Evolutionary conservation across 208 protist species (phyloP).

Genomic region (Leptomonas seymouri): DNA sequence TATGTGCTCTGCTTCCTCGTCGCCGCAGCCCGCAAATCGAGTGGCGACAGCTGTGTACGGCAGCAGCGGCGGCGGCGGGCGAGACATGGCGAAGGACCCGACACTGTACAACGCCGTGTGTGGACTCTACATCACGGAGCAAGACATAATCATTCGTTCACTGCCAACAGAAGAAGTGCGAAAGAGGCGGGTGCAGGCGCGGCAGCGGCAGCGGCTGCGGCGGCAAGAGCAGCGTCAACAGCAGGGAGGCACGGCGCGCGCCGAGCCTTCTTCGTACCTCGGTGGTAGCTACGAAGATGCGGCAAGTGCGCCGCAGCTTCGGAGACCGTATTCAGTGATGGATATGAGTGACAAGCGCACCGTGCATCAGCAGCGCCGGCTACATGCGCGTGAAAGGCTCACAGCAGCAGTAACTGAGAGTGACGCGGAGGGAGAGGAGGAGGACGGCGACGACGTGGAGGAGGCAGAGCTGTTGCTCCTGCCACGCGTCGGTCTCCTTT

Average conservation of each 20-base stretch:
- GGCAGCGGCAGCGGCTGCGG: conserved; percentile 13
- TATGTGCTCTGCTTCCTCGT: neutral
- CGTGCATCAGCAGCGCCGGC: neutral
- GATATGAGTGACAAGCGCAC: neutral
- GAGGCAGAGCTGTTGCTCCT: conserved; percentile 28
- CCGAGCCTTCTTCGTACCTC: too few species aligned
- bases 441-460: conserved; percentile 10
- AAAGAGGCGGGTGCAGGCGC: neutral
- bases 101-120: conserved; percentile 39
- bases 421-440: neutral
- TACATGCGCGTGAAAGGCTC: neutral
- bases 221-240: conserved; percentile 6
- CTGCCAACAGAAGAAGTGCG: conserved; percentile 27
- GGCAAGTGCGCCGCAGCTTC: neutral
- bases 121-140: conserved; percentile 39
- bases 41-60: neutral
- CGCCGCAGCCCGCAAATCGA: neutral
- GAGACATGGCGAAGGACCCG: conserved; percentile 21
- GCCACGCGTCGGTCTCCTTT: conserved; percentile 33
- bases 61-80: conserved; percentile 2
- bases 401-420: neutral
- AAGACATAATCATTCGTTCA: conserved; percentile 32
- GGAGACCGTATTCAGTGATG: neutral
- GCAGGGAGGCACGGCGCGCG: too few species aligned
- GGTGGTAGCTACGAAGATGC: too few species aligned